phyloP scores from a whole-genome alignment of 805 yeast genomes.

The Debaryomyces castellii region DNA sequence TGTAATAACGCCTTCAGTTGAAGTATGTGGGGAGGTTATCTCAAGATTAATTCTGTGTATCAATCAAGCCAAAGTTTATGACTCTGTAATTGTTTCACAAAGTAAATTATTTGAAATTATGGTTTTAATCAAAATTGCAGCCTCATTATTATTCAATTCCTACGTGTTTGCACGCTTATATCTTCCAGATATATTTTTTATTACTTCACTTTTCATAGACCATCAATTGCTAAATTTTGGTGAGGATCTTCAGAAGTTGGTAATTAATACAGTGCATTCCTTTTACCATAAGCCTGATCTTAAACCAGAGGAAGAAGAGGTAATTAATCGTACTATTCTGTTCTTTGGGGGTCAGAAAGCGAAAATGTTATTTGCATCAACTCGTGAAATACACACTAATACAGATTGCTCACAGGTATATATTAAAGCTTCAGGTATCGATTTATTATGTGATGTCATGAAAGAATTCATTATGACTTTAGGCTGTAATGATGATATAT shows the following conservation, averaged over 20 bases:
- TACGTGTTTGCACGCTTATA: conserved; percentile 58
- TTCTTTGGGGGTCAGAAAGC: conserved; percentile 61
- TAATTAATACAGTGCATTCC: conserved; percentile 69
- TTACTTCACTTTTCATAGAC: conserved; percentile 62
- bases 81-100: conserved; percentile 38
- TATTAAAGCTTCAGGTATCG: conserved; percentile 49
- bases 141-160: conserved; percentile 71
- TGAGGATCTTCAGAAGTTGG: conserved; percentile 55
- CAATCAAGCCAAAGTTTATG: conserved; percentile 45
- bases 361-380: conserved; percentile 67
- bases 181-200: conserved; percentile 68
- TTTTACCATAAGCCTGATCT: conserved; percentile 57
- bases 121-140: conserved; percentile 61
- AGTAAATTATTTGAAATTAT: conserved; percentile 68
- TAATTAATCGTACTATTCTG: conserved; percentile 48
- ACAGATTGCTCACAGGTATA: conserved; percentile 34
- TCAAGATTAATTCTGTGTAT: conserved; percentile 56
- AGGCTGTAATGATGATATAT: conserved; percentile 45
- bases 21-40: conserved; percentile 65
- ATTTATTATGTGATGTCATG: conserved; percentile 56
- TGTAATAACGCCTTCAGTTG: conserved; percentile 72
- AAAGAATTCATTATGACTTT: conserved; percentile 51
- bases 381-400: conserved; percentile 47
- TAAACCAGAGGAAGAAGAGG: conserved; percentile 31
- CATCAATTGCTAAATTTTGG: conserved; percentile 57